Percentiles rank a stretch among this genome's conserved stretches.
Evolutionary conservation across 2,329 filamentous ascomycete species (phyloP).

Genomic region (Celoporthe dispersa): DNA sequence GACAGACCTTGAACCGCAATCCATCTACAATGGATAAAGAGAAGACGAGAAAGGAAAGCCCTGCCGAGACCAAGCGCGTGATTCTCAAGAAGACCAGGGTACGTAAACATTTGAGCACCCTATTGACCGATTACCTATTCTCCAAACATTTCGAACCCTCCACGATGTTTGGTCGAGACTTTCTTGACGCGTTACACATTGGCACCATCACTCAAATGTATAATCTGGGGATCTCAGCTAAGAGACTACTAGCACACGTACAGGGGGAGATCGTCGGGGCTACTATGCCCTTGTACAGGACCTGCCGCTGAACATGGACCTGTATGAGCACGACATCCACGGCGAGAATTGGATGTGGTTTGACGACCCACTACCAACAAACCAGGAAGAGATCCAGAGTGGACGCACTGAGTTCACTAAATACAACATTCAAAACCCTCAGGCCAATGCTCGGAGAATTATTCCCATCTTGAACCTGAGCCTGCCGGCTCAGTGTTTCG

Average conservation of each 20-base stretch:
- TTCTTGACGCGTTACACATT: not conserved
- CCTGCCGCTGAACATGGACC: not conserved
- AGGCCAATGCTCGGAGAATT: not conserved
- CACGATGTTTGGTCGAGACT: not conserved
- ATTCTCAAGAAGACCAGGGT: not conserved
- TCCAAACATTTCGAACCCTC: not conserved
- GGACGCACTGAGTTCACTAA: not conserved
- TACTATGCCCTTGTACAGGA: not conserved
- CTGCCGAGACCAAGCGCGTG: not conserved
- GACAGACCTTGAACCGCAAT: not conserved
- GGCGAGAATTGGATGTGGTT: not conserved
- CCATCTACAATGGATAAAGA: not conserved
- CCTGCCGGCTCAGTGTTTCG: conserved; percentile 7
- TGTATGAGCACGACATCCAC: not conserved
- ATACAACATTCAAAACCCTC: not conserved
- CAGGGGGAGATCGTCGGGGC: not conserved
- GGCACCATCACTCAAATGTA: not conserved
- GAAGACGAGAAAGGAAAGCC: not conserved
- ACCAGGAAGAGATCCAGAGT: not conserved
- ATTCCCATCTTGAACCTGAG: not conserved
- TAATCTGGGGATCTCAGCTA: not conserved
- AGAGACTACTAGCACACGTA: not conserved
- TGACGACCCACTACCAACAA: not conserved
- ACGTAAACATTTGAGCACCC: not conserved
- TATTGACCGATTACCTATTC: not conserved